A percentile compares a stretch with the other conserved stretches of the same genome.
These are phyloP conservation scores for Wickerhamomyces chambardii DNA, from an alignment of 805 yeast genomes.

Conservation along the genomic window DNA sequence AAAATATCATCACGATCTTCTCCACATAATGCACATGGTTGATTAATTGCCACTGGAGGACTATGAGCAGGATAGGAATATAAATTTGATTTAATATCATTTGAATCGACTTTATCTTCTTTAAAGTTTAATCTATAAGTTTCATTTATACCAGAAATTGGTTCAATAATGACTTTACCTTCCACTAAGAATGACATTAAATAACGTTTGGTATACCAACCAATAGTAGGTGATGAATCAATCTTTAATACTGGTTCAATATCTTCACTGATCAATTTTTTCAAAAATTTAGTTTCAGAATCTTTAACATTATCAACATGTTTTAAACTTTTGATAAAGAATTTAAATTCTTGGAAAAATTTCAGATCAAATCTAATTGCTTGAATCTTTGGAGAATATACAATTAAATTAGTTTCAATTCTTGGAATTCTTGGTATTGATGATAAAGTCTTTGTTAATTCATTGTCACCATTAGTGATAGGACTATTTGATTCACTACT, in stretches of 20 bases:
- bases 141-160: constrained; percentile 77
- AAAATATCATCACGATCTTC: constrained; percentile 62
- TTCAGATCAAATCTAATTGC: constrained; percentile 32
- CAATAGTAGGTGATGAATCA: constrained; percentile 53
- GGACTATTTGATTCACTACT: too few species aligned
- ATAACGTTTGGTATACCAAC: constrained; percentile 52
- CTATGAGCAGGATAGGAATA: constrained; percentile 35
- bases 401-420: constrained; percentile 7
- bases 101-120: constrained; percentile 7
- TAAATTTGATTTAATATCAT: constrained; percentile 23
- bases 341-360: constrained; percentile 26
- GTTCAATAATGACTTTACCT: constrained; percentile 77
- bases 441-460: background rate
- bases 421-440: background rate
- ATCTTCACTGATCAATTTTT: constrained; percentile 64
- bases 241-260: constrained; percentile 64
- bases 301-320: constrained; percentile 25
- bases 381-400: constrained; percentile 32
- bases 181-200: constrained; percentile 65
- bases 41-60: constrained; percentile 67
- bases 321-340: constrained; percentile 26
- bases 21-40: constrained; percentile 80
- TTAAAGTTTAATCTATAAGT: constrained; percentile 38
- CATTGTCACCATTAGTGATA: background rate
- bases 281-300: constrained; percentile 44